A percentile compares a stretch with the other conserved stretches of the same genome.
phyloP scores from a whole-genome alignment of 257 asterid genomes.

The Nicotiana undulata region DNA sequence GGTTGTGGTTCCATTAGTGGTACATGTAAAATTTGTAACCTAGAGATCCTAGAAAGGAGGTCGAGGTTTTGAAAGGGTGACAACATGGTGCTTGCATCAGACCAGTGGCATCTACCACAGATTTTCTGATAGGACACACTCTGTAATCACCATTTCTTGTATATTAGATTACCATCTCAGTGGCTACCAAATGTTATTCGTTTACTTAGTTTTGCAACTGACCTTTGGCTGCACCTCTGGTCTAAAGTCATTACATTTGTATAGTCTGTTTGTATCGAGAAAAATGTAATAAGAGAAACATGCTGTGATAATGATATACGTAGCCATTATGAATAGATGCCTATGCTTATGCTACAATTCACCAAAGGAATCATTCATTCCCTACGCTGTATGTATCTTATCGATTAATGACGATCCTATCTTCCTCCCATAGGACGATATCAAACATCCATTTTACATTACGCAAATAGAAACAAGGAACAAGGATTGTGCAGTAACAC shows the following conservation, averaged over 20 bases:
- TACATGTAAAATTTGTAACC: conserved; percentile 39
- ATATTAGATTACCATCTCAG: background rate
- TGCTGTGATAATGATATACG: no score
- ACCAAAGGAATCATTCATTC: no score
- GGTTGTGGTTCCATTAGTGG: background rate
- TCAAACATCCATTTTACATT: no score
- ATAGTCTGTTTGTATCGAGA: no score
- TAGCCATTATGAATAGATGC: background rate
- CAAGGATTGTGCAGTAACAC: no score
- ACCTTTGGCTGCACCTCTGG: background rate
- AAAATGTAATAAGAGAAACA: no score
- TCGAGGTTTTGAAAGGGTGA: conserved; percentile 45
- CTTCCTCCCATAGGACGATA: no score
- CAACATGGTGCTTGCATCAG: conserved; percentile 18
- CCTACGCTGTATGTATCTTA: no score
- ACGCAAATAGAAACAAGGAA: background rate
- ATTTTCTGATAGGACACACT: conserved; percentile 19
- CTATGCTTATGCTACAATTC: no score
- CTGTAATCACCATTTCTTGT: background rate
- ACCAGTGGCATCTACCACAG: conserved; percentile 27
- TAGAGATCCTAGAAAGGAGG: conserved; percentile 44
- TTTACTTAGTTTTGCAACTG: background rate
- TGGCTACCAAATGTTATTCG: background rate
- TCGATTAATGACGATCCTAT: no score
- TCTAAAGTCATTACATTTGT: background rate